These are phyloP conservation scores for Suillus americanus DNA, from an alignment of 768 basidiomycete genomes.

Conservation along the genomic window DNA sequence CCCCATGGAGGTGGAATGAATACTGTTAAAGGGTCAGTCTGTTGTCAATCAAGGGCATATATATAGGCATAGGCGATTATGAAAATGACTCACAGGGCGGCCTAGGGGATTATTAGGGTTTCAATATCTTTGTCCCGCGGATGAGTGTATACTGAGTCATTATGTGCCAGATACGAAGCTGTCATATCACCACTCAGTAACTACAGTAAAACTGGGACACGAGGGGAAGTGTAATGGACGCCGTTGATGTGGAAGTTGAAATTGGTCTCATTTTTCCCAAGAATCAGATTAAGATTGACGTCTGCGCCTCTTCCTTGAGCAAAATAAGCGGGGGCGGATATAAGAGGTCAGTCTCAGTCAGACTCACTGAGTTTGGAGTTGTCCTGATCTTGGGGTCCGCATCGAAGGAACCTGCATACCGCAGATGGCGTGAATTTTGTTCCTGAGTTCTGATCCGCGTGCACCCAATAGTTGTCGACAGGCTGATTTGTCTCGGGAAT, in stretches of 20 bases:
- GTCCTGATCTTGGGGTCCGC: no score
- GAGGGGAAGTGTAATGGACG: constrained; percentile 32
- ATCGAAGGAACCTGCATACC: no score
- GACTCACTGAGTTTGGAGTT: no score
- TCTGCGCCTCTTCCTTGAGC: constrained; percentile 8
- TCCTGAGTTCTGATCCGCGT: no score
- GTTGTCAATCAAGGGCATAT: neutral
- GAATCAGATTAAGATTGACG: constrained; percentile 35
- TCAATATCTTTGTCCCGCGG: constrained; percentile 38
- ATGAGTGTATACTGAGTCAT: constrained; percentile 43
- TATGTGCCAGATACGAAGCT: constrained; percentile 36
- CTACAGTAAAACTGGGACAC: constrained; percentile 46
- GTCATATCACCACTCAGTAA: constrained; percentile 38
- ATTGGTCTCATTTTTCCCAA: constrained; percentile 29
- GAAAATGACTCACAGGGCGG: constrained; percentile 9
- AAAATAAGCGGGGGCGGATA: neutral
- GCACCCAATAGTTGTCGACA: no score
- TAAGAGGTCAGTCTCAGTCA: no score
- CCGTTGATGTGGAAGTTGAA: constrained; percentile 29
- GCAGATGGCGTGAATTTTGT: no score
- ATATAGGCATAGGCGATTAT: neutral
- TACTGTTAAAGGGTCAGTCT: constrained; percentile 15
- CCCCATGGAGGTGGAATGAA: constrained; percentile 21
- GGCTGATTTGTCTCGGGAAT: no score
- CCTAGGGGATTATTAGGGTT: constrained; percentile 10